A percentile compares a stretch with the other conserved stretches of the same genome.
Evolutionary conservation across 139 green algal species (phyloP).

Genomic region (Chlorella sp.): DNA sequence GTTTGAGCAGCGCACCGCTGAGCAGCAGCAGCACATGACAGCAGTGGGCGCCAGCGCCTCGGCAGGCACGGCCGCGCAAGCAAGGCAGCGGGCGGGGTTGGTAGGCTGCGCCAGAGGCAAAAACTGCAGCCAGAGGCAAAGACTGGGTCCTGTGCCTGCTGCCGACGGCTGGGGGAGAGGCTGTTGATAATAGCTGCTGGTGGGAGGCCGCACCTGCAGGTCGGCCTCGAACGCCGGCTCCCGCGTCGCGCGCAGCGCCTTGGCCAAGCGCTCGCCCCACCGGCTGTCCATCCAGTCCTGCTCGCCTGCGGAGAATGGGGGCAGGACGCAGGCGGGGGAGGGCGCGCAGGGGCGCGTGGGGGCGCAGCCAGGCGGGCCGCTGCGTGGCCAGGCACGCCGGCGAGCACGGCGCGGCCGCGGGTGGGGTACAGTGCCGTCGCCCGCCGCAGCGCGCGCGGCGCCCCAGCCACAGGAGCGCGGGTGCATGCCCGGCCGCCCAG

Average conservation of each 20-base stretch:
- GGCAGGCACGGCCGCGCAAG: no score
- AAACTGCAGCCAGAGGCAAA: no score
- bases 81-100: no score
- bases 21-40: no score
- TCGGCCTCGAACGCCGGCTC: constrained; percentile 12
- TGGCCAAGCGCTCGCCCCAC: constrained; percentile 17
- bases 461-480: not conserved
- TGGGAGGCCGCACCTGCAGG: no score
- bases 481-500: not conserved
- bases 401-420: no score
- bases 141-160: no score
- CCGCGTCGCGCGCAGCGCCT: constrained; percentile 13
- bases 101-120: no score
- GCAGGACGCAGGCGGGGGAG: constrained; percentile 33
- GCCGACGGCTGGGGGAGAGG: no score
- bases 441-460: not conserved
- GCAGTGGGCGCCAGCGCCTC: no score
- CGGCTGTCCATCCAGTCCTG: constrained; percentile 81
- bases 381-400: not conserved
- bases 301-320: constrained; percentile 51
- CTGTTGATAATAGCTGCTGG: no score
- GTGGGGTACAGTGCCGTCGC: not conserved
- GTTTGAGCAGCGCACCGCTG: no score
- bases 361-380: not conserved
- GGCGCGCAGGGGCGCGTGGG: constrained; percentile 69